Evolutionary conservation across 805 yeast genomes (phyloP).

Genomic region (Candida tibetensis): DNA sequence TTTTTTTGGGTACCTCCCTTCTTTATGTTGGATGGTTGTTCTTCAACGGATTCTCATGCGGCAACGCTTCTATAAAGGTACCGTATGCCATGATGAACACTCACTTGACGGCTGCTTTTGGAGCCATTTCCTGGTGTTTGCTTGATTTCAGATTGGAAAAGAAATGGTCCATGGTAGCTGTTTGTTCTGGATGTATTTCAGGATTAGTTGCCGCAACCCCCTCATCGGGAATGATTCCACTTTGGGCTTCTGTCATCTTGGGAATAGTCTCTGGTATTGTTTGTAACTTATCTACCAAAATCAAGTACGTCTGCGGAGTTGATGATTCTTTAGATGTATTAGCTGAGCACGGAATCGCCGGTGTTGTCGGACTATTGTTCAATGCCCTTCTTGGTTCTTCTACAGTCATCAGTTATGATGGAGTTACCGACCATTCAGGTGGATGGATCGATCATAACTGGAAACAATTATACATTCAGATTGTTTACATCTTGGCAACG

Average conservation of each 20-base stretch:
- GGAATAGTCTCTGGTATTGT: conserved; percentile 78
- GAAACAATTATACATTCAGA: conserved; percentile 86
- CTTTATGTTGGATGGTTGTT: conserved; percentile 97
- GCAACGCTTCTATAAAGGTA: conserved; percentile 77
- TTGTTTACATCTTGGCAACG: conserved; percentile 76
- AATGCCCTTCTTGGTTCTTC: conserved; percentile 85
- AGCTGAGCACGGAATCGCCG: conserved; percentile 99
- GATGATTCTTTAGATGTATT: conserved; percentile 93
- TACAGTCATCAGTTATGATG: conserved; percentile 89
- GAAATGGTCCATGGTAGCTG: conserved; percentile 92
- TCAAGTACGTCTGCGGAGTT: conserved; percentile 74
- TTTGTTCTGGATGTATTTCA: conserved; percentile 92
- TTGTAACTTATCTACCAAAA: conserved; percentile 87
- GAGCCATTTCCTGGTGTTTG: conserved; percentile 88
- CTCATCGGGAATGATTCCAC: conserved; percentile 83
- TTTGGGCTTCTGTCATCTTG: conserved; percentile 85
- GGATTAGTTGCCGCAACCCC: conserved; percentile 98
- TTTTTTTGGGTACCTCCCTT: conserved; percentile 81
- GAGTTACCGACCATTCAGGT: conserved; percentile 77
- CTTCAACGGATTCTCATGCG: conserved; percentile 88
- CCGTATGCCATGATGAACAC: conserved; percentile 91
- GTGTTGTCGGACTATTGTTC: conserved; percentile 84
- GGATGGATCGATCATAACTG: conserved; percentile 92
- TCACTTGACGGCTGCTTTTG: conserved; percentile 83
- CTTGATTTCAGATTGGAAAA: conserved; percentile 84